phyloP scores from a whole-genome alignment of 2,329 filamentous ascomycete species.

The Chrysoporthe puriensis region DNA sequence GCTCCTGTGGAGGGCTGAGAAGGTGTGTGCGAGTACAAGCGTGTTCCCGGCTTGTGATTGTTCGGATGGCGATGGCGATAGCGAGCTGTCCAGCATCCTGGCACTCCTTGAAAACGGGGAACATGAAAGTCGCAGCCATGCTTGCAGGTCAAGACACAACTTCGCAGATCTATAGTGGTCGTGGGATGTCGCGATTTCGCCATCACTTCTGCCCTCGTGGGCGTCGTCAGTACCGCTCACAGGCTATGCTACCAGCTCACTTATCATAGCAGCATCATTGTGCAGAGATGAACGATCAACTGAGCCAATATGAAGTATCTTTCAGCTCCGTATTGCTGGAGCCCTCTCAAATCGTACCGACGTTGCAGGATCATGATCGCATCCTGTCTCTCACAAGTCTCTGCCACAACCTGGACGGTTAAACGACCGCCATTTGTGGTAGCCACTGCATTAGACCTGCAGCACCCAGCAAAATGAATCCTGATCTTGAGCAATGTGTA shows the following conservation, averaged over 20 bases:
- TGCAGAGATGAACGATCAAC: neutral
- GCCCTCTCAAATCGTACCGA: neutral
- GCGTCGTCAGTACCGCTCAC: neutral
- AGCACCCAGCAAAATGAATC: neutral
- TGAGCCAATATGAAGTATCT: neutral
- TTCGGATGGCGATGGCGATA: neutral
- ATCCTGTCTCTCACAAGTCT: neutral
- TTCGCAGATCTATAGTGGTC: neutral
- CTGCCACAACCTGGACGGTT: neutral
- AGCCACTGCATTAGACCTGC: slow-evolving; percentile 9
- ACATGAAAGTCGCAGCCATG: neutral
- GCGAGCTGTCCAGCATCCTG: neutral
- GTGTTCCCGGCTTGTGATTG: neutral
- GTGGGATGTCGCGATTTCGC: neutral
- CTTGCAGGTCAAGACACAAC: neutral
- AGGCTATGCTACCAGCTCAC: neutral
- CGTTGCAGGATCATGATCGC: neutral
- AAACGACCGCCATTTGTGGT: neutral
- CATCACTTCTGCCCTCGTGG: neutral
- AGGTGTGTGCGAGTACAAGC: neutral
- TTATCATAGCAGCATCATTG: neutral
- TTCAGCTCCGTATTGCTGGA: neutral
- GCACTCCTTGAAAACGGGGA: neutral
- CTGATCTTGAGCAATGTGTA: neutral
- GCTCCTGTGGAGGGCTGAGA: neutral